phyloP scores from a whole-genome alignment of 768 basidiomycete genomes.

The Trametes meyenii region DNA sequence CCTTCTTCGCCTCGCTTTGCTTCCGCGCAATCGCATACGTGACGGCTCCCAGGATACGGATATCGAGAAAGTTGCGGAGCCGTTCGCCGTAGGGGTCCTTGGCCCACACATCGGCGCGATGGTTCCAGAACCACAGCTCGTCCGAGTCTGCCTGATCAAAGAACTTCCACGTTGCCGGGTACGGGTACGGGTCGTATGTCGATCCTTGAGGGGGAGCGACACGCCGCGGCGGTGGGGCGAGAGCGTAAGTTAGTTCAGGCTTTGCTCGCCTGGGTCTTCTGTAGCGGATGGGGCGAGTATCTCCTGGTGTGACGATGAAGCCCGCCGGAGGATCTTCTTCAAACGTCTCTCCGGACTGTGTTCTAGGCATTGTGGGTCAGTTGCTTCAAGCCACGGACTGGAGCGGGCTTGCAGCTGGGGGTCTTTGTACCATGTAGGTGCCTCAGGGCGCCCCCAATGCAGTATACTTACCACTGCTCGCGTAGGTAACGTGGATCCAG shows the following conservation, averaged over 20 bases:
- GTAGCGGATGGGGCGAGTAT: neutral
- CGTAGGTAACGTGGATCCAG: neutral
- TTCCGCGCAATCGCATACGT: neutral
- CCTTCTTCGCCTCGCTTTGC: conserved; percentile 1
- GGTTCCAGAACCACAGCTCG: conserved; percentile 9
- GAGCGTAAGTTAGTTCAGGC: neutral
- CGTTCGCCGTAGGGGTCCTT: neutral
- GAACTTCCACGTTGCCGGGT: conserved; percentile 2
- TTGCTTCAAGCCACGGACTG: too few relatives aligned
- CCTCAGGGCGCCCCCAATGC: neutral
- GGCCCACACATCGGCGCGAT: conserved; percentile 12
- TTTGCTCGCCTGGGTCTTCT: neutral
- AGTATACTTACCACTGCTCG: neutral
- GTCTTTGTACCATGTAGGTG: too few relatives aligned
- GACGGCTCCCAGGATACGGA: neutral
- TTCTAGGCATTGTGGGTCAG: too few relatives aligned
- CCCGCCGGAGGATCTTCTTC: too few relatives aligned
- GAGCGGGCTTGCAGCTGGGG: too few relatives aligned
- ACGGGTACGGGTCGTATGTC: conserved; percentile 21
- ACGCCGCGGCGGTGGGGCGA: neutral
- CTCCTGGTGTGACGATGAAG: too few relatives aligned
- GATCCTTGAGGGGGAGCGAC: conserved; percentile 2
- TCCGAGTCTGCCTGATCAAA: neutral
- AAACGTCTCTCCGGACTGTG: too few relatives aligned
- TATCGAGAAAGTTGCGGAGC: neutral